Conservation (phyloP, 345 rosid genomes). For the Viola odorata region DNA sequence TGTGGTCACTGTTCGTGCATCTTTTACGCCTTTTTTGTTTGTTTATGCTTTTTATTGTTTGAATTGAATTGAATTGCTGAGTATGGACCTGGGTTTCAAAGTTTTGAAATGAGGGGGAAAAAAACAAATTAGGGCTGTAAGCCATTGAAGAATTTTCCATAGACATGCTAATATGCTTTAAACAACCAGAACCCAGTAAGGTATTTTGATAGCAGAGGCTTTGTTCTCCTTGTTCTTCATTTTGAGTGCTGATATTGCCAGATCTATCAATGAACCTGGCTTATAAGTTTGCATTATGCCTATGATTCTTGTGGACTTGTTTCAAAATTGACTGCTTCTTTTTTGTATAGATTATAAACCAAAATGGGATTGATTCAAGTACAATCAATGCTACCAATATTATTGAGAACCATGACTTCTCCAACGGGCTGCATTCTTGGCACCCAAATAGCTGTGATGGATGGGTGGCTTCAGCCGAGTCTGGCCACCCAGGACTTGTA, state of each 20-base stretch:
- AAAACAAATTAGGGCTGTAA: too few relatives aligned
- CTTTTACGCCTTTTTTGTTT: too few relatives aligned
- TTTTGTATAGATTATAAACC: constrained; percentile 27
- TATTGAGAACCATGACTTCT: constrained; percentile 69
- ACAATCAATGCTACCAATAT: constrained; percentile 32
- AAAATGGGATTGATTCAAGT: constrained; percentile 23
- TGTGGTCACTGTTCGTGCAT: too few relatives aligned
- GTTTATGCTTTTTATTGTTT: too few relatives aligned
- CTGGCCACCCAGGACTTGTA: constrained; percentile 29
- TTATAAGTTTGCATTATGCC: neutral
- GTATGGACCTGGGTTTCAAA: too few relatives aligned
- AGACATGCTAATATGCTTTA: too few relatives aligned
- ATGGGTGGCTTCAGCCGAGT: constrained; percentile 46
- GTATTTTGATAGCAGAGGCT: too few relatives aligned
- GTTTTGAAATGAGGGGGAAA: too few relatives aligned
- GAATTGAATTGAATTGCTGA: too few relatives aligned
- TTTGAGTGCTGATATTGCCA: neutral
- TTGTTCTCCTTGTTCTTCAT: too few relatives aligned
- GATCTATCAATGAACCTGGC: neutral
- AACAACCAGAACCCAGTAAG: too few relatives aligned
- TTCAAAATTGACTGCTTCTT: constrained; percentile 7
- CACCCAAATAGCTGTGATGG: constrained; percentile 65
- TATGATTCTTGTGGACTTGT: constrained; percentile 1
- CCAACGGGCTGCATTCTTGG: constrained; percentile 66
- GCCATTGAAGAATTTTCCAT: too few relatives aligned